Conservation (phyloP, 1,284 basidiomycete genomes). For the Fomitopsis schrenkii region DNA sequence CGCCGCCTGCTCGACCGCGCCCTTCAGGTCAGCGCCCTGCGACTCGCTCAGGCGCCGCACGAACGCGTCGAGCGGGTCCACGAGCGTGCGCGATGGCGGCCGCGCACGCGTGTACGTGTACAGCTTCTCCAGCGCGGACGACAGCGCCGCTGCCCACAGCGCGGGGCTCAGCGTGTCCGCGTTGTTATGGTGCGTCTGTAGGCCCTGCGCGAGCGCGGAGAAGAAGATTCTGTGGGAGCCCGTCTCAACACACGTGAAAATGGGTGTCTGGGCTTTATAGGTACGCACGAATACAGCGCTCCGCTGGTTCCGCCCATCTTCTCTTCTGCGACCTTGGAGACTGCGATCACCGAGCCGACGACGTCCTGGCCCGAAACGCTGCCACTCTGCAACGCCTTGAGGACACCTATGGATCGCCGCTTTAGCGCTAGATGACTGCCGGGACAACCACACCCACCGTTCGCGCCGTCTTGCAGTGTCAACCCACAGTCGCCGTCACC, state of each 20-base stretch:
- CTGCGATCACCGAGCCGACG: slow-evolving; percentile 57
- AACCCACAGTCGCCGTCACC: slow-evolving; percentile 79
- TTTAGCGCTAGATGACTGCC: not conserved
- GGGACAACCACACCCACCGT: slow-evolving; percentile 30
- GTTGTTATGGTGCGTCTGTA: slow-evolving; percentile 39
- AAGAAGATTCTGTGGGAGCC: slow-evolving; percentile 70
- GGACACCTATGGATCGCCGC: slow-evolving; percentile 37
- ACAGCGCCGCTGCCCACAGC: slow-evolving; percentile 63
- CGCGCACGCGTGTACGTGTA: slow-evolving; percentile 89
- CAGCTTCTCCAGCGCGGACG: slow-evolving; percentile 63
- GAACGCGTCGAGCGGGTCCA: slow-evolving; percentile 90
- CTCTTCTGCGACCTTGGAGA: slow-evolving; percentile 77
- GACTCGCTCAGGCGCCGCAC: slow-evolving; percentile 44
- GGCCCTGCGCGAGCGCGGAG: slow-evolving; percentile 77
- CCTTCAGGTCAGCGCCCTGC: slow-evolving; percentile 36
- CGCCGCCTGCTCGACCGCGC: slow-evolving; percentile 61
- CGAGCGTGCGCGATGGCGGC: slow-evolving; percentile 84
- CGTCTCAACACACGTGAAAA: not conserved
- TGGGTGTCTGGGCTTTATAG: not conserved
- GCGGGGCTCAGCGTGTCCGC: slow-evolving; percentile 38
- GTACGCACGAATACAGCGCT: slow-evolving; percentile 80
- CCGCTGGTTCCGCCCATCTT: slow-evolving; percentile 93
- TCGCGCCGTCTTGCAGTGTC: slow-evolving; percentile 74
- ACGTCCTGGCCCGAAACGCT: slow-evolving; percentile 60
- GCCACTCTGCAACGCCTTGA: slow-evolving; percentile 43